These are phyloP conservation scores for Rhodamnia argentea DNA, from an alignment of 345 rosid species.

Conservation along the genomic window DNA sequence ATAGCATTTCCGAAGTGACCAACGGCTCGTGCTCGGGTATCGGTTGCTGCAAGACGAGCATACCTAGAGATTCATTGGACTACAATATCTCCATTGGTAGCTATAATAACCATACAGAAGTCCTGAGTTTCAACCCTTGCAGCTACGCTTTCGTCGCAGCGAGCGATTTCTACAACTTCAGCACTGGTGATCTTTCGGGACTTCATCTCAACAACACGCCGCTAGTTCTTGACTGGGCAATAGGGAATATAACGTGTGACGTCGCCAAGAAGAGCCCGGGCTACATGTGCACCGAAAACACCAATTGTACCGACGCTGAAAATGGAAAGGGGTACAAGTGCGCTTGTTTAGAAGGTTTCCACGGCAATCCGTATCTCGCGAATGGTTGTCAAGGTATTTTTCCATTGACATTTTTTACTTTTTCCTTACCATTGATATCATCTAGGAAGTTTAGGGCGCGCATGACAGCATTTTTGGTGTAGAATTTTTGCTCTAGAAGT, in stretches of 20 bases:
- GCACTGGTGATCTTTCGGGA: background rate
- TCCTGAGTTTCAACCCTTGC: constrained; percentile 1
- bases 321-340: background rate
- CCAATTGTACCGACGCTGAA: background rate
- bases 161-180: background rate
- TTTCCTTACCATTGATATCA: background rate
- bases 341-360: background rate
- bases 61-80: background rate
- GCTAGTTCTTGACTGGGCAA: constrained; percentile 19
- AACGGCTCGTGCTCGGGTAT: constrained; percentile 7
- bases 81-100: rapidly evolving
- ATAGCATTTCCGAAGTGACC: background rate
- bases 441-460: no score
- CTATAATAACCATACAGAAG: background rate
- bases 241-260: background rate
- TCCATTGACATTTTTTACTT: background rate
- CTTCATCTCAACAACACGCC: rapidly evolving
- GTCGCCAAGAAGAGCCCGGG: background rate
- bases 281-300: constrained; percentile 8
- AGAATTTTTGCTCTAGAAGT: no score
- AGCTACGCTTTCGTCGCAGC: constrained; percentile 11
- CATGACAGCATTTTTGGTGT: no score
- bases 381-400: background rate
- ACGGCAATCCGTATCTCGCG: background rate
- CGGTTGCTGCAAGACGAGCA: constrained; percentile 10